Evolutionary conservation across 2,329 filamentous ascomycete genomes (phyloP), one percentile per base, ranked within the genome.

Genomic region (Penicillium fuscoglaucum): DNA sequence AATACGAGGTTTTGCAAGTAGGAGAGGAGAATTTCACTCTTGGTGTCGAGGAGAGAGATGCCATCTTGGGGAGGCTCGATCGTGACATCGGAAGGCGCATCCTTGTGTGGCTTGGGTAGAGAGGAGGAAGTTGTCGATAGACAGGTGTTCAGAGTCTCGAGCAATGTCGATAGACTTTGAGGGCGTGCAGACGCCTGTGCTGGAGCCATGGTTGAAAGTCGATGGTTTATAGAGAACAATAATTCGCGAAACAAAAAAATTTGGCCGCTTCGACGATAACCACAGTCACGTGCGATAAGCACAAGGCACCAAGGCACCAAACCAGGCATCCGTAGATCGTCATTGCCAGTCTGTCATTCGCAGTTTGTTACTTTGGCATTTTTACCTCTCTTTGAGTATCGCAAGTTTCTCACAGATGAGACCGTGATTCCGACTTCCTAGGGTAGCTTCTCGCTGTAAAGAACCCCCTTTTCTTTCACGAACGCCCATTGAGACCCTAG

Each of bases 1-100:
- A 96, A 96, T 45, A 95, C 90, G 4, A 98, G 85, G 69, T 96
- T 96, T 70, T 99, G 93, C 0, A 99, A 82, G 76, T 99, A 99
- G 4, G 93, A 93, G 40, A 99, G 87, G 19, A 99, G 87, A n/a
- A 99, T 83, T 73, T 99, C 95, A 77, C 96, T 98, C 79, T 99
- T 99, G 64, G 91, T 87, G 72, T 98, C 92, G 69, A 99, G 87
- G 1, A 99, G 86, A 0, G 95, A 97, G 58, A 99, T 95, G 71
- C 95, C 93, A 68, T 96, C 87, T 63, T 88, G 83, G 1, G 90
- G 88, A n/a, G 90, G 85, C 49, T 89, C 79, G 59, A 96, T 84
- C 15, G 88, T 86, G 58, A 92, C 86, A 46, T 88, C 81, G 0
- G 90, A 86, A 0, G 68, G 58, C 2, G 63, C 58, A 52, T 71